Conservation (phyloP, 345 rosid genomes). For the Psidium guajava region DNA sequence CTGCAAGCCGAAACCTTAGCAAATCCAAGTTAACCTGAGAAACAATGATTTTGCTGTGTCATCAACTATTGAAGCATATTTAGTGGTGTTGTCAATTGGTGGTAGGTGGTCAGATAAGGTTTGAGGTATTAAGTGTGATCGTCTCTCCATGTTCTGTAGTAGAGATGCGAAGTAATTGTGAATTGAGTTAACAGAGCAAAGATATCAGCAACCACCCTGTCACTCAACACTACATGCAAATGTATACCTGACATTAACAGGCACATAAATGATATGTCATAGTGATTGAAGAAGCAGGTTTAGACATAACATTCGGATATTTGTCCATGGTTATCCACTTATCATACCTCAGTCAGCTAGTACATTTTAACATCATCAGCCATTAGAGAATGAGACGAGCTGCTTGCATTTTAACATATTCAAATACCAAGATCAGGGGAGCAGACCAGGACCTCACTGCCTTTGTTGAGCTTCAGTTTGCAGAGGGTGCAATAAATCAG, state of each 20-base stretch:
- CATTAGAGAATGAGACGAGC: neutral
- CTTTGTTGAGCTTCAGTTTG: slow-evolving; percentile 56
- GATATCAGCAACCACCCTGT: neutral
- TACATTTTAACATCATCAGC: neutral
- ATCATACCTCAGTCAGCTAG: neutral
- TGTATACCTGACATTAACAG: neutral
- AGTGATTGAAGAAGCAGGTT: neutral
- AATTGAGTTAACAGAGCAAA: neutral
- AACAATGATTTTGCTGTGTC: neutral
- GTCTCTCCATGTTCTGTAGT: neutral
- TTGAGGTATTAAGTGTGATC: neutral
- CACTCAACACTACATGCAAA: neutral
- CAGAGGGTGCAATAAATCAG: slow-evolving; percentile 54
- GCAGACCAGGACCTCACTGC: slow-evolving; percentile 36
- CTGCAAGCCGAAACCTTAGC: slow-evolving; percentile 46
- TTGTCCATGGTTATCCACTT: neutral
- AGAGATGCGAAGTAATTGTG: neutral
- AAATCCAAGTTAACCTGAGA: slow-evolving; percentile 46
- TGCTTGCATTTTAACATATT: neutral
- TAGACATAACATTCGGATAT: neutral
- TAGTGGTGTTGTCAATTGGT: neutral
- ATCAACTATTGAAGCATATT: neutral
- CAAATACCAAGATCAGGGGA: neutral
- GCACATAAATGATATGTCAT: neutral
- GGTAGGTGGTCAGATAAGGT: neutral